phyloP scores from a whole-genome alignment of 441 rosid genomes.

The Kokia cookei region DNA sequence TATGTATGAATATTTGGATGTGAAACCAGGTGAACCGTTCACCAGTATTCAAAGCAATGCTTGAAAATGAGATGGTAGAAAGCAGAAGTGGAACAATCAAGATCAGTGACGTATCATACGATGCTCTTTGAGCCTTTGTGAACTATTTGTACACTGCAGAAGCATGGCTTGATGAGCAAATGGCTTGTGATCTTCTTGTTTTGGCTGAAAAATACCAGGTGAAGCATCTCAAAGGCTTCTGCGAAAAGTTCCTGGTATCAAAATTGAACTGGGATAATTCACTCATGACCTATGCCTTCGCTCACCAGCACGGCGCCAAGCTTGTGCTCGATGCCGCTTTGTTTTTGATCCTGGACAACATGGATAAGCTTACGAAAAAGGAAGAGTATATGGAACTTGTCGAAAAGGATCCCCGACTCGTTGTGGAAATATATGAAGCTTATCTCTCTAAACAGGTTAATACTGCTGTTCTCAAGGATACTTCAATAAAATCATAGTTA shows the following conservation, averaged over 20 bases:
- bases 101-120: slow-evolving; percentile 63
- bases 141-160: slow-evolving; percentile 76
- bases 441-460: slow-evolving; percentile 68
- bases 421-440: slow-evolving; percentile 78
- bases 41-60: slow-evolving; percentile 26
- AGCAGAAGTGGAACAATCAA: slow-evolving; percentile 44
- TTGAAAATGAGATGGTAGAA: not conserved
- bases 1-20: not conserved
- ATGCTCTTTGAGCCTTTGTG: slow-evolving; percentile 61
- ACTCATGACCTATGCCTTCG: slow-evolving; percentile 71
- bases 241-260: slow-evolving; percentile 75
- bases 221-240: slow-evolving; percentile 58
- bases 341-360: slow-evolving; percentile 60
- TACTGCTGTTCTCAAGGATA: slow-evolving; percentile 54
- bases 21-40: slow-evolving; percentile 60
- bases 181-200: slow-evolving; percentile 79
- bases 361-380: slow-evolving; percentile 65
- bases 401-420: slow-evolving; percentile 73
- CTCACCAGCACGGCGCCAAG: slow-evolving; percentile 82
- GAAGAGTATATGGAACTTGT: slow-evolving; percentile 74
- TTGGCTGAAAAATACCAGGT: slow-evolving; percentile 85
- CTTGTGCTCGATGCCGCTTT: slow-evolving; percentile 59
- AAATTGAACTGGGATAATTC: slow-evolving; percentile 77
- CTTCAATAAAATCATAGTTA: slow-evolving; percentile 17
- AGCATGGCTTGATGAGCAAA: slow-evolving; percentile 67